Evolutionary conservation across 768 basidiomycete species (phyloP).

Genomic region (Brasilioporus rufonigricans): DNA sequence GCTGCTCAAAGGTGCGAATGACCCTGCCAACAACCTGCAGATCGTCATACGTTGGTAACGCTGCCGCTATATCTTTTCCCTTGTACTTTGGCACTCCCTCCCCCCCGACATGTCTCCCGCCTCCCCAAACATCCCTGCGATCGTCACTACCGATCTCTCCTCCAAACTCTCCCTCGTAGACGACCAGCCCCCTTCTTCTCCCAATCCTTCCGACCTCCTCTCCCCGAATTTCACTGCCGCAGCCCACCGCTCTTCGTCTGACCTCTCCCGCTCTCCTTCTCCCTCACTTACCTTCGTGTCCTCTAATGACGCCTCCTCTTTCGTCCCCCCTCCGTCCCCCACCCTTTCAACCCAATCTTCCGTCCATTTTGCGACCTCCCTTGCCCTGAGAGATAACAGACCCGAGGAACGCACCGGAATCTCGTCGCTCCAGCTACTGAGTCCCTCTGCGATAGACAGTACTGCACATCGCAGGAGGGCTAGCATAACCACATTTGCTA

Average conservation of each 20-base stretch:
- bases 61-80: conserved; percentile 6
- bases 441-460: conserved; percentile 34
- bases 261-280: conserved; percentile 29
- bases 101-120: conserved; percentile 18
- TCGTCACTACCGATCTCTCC: conserved; percentile 36
- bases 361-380: conserved; percentile 53
- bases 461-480: conserved; percentile 49
- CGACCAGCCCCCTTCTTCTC: background rate
- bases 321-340: conserved; percentile 63
- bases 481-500: conserved; percentile 56
- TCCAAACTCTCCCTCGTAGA: conserved; percentile 26
- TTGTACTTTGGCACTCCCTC: background rate
- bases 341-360: conserved; percentile 68
- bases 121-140: conserved; percentile 29
- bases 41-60: background rate
- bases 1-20: background rate
- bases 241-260: conserved; percentile 27
- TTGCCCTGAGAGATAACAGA: conserved; percentile 64
- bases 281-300: conserved; percentile 33
- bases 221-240: conserved; percentile 17
- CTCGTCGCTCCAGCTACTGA: conserved; percentile 50
- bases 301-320: conserved; percentile 43
- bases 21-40: no score
- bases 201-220: conserved; percentile 18
- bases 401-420: conserved; percentile 57